Percentiles rank a stretch among this genome's conserved stretches.
Evolutionary conservation across 768 basidiomycete genomes (phyloP).

Genomic region (Xanthoconium stramineum): DNA sequence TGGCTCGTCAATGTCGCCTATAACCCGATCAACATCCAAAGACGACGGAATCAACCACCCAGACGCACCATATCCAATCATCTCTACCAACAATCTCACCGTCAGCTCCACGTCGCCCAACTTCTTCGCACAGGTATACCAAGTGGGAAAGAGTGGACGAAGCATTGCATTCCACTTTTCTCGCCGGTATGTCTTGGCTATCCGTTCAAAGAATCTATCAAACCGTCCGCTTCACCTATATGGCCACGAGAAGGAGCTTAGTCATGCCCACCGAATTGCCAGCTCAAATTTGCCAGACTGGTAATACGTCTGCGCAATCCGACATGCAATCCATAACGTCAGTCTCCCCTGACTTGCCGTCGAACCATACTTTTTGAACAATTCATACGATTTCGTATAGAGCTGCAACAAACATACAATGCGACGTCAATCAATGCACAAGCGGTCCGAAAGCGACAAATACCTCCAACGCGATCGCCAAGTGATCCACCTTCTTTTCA

Average conservation of each 20-base stretch:
- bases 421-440: neutral
- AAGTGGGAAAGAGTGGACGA: conserved; percentile 67
- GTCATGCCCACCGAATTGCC: conserved; percentile 64
- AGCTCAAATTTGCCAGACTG: conserved; percentile 79
- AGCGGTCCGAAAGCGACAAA: neutral
- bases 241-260: neutral
- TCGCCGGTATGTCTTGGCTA: conserved; percentile 81
- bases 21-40: conserved; percentile 24
- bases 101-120: conserved; percentile 75
- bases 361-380: conserved; percentile 77
- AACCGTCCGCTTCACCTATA: neutral
- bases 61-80: conserved; percentile 70
- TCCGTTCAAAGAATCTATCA: conserved; percentile 86
- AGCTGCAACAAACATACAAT: conserved; percentile 45
- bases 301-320: conserved; percentile 85
- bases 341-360: conserved; percentile 65
- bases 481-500: conserved; percentile 91
- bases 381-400: conserved; percentile 90
- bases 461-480: conserved; percentile 80
- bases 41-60: neutral
- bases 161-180: conserved; percentile 81
- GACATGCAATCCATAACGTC: conserved; percentile 87
- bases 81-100: conserved; percentile 74
- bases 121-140: conserved; percentile 81
- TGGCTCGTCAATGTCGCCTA: conserved; percentile 43